A percentile compares a stretch with the other conserved stretches of the same genome.
Evolutionary conservation across 2,329 filamentous ascomycete species (phyloP).

Genomic region (Exophiala mesophila): DNA sequence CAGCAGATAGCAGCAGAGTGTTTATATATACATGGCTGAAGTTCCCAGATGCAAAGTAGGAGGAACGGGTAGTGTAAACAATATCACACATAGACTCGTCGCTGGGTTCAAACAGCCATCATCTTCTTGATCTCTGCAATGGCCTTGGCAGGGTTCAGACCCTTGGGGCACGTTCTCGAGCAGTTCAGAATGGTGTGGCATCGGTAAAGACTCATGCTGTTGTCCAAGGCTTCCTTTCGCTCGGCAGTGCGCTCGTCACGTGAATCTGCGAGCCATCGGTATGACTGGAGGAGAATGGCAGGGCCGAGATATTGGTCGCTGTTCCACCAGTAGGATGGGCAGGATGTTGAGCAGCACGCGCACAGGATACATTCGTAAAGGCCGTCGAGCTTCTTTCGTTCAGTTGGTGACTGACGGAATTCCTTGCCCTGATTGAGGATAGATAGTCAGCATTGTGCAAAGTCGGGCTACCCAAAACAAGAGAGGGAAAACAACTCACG

Average conservation of each 20-base stretch:
- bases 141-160: slow-evolving; percentile 87
- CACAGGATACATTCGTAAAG: slow-evolving; percentile 99
- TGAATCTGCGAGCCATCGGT: slow-evolving; percentile 94
- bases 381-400: slow-evolving; percentile 94
- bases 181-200: slow-evolving; percentile 99
- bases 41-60: slow-evolving; percentile 1
- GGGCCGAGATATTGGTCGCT: slow-evolving; percentile 96
- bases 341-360: slow-evolving; percentile 97
- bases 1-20: too few relatives aligned
- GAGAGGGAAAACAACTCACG: slow-evolving; percentile 60
- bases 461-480: too few relatives aligned
- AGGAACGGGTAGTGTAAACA: background rate
- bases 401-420: slow-evolving; percentile 82
- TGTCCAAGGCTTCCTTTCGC: slow-evolving; percentile 88
- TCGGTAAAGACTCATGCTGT: slow-evolving; percentile 97
- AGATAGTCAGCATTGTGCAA: too few relatives aligned
- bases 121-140: slow-evolving; percentile 99
- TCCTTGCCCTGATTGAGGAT: slow-evolving; percentile 67
- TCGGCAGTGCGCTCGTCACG: slow-evolving; percentile 84
- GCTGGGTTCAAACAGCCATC: slow-evolving; percentile 54
- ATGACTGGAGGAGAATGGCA: slow-evolving; percentile 91
- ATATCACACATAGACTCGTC: background rate
- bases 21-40: slow-evolving; percentile 8
- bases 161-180: slow-evolving; percentile 96
- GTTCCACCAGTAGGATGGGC: slow-evolving; percentile 99